A percentile compares a stretch with the other conserved stretches of the same genome.
Conservation (phyloP, 805 yeast genomes). For the Metschnikowia continentalis region DNA sequence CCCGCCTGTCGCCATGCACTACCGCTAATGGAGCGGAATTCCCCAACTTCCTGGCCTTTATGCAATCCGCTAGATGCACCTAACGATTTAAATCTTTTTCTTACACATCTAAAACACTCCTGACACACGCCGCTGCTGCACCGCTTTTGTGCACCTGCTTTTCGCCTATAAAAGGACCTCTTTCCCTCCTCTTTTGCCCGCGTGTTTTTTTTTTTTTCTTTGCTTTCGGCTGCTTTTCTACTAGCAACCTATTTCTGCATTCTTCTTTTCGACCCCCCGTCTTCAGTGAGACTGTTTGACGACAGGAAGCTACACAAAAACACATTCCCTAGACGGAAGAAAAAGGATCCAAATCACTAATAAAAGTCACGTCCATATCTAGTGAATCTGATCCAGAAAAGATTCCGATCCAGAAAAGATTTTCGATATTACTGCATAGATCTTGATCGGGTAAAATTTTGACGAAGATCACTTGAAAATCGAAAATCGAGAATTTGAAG, state of each 20-base stretch:
- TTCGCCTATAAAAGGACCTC: not conserved
- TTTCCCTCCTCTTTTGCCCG: not conserved
- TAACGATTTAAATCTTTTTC: slow-evolving; percentile 2
- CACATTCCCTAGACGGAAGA: no score
- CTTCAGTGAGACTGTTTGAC: no score
- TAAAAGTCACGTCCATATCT: no score
- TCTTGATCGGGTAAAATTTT: no score
- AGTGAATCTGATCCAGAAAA: no score
- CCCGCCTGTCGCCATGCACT: not conserved
- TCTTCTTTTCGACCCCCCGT: no score
- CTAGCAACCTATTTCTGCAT: not conserved
- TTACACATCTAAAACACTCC: not conserved
- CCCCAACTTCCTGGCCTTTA: slow-evolving; percentile 2
- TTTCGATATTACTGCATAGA: no score
- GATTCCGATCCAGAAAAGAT: no score
- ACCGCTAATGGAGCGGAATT: slow-evolving; percentile 3
- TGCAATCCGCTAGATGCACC: slow-evolving; percentile 5
- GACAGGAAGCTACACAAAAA: not conserved
- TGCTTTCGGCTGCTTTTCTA: not conserved
- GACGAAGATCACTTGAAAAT: no score
- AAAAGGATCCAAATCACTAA: no score
- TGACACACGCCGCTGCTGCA: not conserved
- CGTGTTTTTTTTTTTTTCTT: not conserved
- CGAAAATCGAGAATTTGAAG: no score
- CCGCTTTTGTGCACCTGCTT: not conserved